These are phyloP conservation scores for Solanum medicagineum DNA, from an alignment of 257 asterid species.

Conservation along the genomic window DNA sequence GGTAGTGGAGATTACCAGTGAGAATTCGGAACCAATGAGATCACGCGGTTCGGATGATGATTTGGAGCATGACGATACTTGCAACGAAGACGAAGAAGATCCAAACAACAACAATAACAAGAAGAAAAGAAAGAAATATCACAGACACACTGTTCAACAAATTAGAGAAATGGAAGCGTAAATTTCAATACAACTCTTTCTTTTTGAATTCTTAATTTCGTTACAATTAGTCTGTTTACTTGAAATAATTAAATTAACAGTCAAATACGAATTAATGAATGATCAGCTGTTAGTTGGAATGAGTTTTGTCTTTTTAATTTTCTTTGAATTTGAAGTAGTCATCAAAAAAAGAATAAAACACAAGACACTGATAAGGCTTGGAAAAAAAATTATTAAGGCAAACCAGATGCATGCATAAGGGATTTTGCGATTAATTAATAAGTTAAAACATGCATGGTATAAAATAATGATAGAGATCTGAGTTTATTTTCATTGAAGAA, in stretches of 20 bases:
- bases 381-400: not conserved
- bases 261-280: not conserved
- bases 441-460: not conserved
- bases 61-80: slow-evolving; percentile 26
- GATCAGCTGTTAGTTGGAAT: not conserved
- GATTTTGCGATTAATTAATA: not conserved
- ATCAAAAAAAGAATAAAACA: not conserved
- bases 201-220: not conserved
- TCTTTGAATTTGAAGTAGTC: too few species aligned
- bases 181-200: not conserved
- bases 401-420: not conserved
- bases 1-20: slow-evolving; percentile 67
- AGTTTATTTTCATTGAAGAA: not conserved
- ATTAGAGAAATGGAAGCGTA: slow-evolving; percentile 84
- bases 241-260: not conserved
- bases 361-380: not conserved
- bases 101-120: slow-evolving; percentile 16
- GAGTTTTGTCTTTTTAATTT: not conserved
- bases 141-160: slow-evolving; percentile 69
- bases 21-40: slow-evolving; percentile 52
- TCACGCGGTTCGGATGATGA: slow-evolving; percentile 49
- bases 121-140: slow-evolving; percentile 71
- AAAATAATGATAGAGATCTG: not conserved
- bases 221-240: not conserved
- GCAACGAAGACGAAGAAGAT: slow-evolving; percentile 17